These are phyloP conservation scores for Cladosporium sp. DNA, from an alignment of 2,329 filamentous ascomycete species.

Conservation along the genomic window DNA sequence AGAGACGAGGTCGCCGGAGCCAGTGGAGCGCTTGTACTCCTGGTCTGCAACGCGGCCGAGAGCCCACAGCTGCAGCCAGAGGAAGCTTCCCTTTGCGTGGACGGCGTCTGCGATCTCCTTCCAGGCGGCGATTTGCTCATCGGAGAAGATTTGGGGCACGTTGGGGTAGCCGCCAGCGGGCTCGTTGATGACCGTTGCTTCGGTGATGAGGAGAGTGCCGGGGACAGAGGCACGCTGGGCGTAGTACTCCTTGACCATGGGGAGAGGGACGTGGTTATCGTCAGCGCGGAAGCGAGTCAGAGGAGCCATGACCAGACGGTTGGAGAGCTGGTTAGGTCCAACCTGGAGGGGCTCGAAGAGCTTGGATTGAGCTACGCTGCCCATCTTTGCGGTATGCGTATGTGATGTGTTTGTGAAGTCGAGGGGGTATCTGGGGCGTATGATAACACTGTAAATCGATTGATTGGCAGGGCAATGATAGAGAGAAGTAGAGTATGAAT, in stretches of 20 bases:
- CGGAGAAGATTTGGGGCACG: constrained; percentile 33
- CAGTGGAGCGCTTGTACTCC: constrained; percentile 20
- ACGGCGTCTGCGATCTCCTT: constrained; percentile 53
- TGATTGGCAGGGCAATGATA: neutral
- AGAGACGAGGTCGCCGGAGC: constrained; percentile 35
- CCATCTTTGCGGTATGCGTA: constrained; percentile 12
- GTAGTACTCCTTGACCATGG: constrained; percentile 39
- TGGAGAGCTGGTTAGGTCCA: constrained; percentile 44
- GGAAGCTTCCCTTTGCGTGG: constrained; percentile 52
- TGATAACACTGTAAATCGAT: neutral
- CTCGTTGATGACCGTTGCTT: constrained; percentile 39
- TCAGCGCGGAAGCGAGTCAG: constrained; percentile 52
- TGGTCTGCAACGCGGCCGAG: constrained; percentile 50
- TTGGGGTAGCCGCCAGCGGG: constrained; percentile 33
- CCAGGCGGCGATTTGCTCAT: constrained; percentile 51
- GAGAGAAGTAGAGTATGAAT: neutral
- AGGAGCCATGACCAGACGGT: constrained; percentile 57
- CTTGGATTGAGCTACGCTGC: constrained; percentile 14
- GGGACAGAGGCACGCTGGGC: constrained; percentile 33
- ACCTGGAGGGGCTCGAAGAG: constrained; percentile 47
- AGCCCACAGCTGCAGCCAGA: constrained; percentile 49
- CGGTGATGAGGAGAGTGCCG: constrained; percentile 37
- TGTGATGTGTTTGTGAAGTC: neutral
- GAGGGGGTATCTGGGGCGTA: neutral
- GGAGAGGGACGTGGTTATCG: constrained; percentile 40